phyloP scores from a whole-genome alignment of 2,329 filamentous ascomycete species.

The Penicillium sp. region DNA sequence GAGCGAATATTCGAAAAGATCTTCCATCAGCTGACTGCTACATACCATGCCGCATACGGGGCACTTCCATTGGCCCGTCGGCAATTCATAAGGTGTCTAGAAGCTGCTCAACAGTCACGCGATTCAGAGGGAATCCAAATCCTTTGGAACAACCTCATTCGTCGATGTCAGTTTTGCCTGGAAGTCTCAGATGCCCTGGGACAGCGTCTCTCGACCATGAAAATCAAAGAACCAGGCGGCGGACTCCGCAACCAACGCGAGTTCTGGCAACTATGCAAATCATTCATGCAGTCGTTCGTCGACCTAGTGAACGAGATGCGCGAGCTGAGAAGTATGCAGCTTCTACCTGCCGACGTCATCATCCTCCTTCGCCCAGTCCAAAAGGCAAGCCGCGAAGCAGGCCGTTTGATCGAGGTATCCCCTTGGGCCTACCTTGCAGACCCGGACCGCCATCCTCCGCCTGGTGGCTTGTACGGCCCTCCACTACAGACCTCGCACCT shows the following conservation, averaged over 20 bases:
- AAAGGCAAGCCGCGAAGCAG: conserved; percentile 71
- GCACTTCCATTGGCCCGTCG: conserved; percentile 61
- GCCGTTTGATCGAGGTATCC: conserved; percentile 59
- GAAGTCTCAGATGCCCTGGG: conserved; percentile 66
- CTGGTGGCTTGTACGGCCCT: conserved; percentile 28
- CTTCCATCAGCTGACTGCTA: conserved; percentile 64
- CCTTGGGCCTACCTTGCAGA: conserved; percentile 53
- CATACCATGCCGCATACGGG: conserved; percentile 63
- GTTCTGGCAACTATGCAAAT: conserved; percentile 63
- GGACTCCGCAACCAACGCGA: conserved; percentile 52
- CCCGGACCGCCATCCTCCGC: conserved; percentile 25
- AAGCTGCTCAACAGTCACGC: conserved; percentile 54
- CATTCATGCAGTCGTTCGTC: conserved; percentile 43
- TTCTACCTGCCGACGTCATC: conserved; percentile 58
- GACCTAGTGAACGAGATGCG: conserved; percentile 42
- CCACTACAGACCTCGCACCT: conserved; percentile 27
- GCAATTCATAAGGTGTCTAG: conserved; percentile 57
- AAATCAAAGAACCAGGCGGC: conserved; percentile 72
- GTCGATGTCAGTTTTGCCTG: conserved; percentile 61
- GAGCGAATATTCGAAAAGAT: conserved; percentile 75
- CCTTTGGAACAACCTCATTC: conserved; percentile 62
- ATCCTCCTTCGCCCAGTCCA: conserved; percentile 70
- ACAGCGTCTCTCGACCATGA: conserved; percentile 65
- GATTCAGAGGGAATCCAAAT: conserved; percentile 53
- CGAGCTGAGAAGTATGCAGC: conserved; percentile 40